Evolutionary conservation across 352 stramenopile species (phyloP).

Genomic region (Halophytophthora batemanensis): DNA sequence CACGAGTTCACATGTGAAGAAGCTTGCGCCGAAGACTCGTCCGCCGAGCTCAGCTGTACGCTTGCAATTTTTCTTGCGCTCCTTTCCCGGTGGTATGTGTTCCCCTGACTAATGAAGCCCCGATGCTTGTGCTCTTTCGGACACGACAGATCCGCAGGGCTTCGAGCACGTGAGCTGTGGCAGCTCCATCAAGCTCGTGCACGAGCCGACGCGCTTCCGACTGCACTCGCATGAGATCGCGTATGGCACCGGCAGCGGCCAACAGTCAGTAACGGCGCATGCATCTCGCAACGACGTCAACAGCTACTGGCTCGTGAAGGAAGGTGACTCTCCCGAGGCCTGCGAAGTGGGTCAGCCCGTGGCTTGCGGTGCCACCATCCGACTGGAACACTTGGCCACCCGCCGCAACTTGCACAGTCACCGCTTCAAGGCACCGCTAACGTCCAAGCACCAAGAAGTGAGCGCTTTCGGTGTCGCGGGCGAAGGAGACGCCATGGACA

Average conservation of each 20-base stretch:
- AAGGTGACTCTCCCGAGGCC: constrained; percentile 45
- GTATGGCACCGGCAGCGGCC: constrained; percentile 72
- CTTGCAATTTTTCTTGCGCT: neutral
- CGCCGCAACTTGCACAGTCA: constrained; percentile 82
- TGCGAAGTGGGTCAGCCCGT: constrained; percentile 58
- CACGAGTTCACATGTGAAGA: constrained; percentile 76
- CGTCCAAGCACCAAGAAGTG: constrained; percentile 58
- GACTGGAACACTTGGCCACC: constrained; percentile 73
- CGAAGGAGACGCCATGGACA: constrained; percentile 66
- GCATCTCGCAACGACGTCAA: constrained; percentile 74
- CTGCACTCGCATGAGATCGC: constrained; percentile 83
- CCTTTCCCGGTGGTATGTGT: neutral
- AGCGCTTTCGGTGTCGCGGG: constrained; percentile 79
- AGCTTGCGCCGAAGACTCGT: constrained; percentile 65
- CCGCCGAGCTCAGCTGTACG: constrained; percentile 70
- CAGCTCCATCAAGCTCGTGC: constrained; percentile 82
- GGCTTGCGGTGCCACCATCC: constrained; percentile 57
- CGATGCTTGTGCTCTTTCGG: constrained; percentile 8
- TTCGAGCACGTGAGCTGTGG: constrained; percentile 84
- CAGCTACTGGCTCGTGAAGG: constrained; percentile 87
- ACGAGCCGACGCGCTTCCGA: constrained; percentile 69
- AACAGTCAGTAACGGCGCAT: constrained; percentile 79
- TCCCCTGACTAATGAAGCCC: neutral
- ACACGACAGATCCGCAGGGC: constrained; percentile 48
- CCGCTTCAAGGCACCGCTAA: constrained; percentile 64